Conservation (phyloP, 306 rosid species). For the Biancaea sappan region DNA sequence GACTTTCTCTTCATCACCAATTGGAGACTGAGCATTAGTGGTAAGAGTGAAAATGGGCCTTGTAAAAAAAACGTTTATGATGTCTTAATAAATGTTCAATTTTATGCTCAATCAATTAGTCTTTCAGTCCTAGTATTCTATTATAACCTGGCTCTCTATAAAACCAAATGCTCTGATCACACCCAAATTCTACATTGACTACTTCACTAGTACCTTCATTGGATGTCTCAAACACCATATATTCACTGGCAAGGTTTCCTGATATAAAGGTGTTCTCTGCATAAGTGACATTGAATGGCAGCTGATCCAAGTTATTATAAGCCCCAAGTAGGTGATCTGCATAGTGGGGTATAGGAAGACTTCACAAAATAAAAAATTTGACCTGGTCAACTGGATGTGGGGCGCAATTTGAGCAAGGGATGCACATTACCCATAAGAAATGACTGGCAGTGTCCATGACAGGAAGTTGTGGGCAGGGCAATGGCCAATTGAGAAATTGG, state of each 20-base stretch:
- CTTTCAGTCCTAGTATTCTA: conserved; percentile 49
- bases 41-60: background rate
- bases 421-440: conserved; percentile 51
- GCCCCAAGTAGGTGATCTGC: conserved; percentile 18
- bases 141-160: conserved; percentile 28
- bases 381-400: background rate
- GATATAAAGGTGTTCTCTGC: conserved; percentile 16
- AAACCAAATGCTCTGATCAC: conserved; percentile 14
- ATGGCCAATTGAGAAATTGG: conserved; percentile 53
- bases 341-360: conserved; percentile 37
- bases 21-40: background rate
- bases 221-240: conserved; percentile 37
- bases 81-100: background rate
- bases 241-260: conserved; percentile 38
- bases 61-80: background rate
- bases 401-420: conserved; percentile 47
- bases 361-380: conserved; percentile 42
- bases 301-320: background rate
- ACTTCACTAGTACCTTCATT: conserved; percentile 37
- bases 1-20: background rate
- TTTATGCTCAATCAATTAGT: background rate
- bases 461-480: conserved; percentile 50
- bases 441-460: conserved; percentile 46
- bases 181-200: conserved; percentile 31
- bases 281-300: background rate